Evolutionary conservation across 1,139 yeast genomes (phyloP).

Genomic region (Magnusiomyces suaveolens): DNA sequence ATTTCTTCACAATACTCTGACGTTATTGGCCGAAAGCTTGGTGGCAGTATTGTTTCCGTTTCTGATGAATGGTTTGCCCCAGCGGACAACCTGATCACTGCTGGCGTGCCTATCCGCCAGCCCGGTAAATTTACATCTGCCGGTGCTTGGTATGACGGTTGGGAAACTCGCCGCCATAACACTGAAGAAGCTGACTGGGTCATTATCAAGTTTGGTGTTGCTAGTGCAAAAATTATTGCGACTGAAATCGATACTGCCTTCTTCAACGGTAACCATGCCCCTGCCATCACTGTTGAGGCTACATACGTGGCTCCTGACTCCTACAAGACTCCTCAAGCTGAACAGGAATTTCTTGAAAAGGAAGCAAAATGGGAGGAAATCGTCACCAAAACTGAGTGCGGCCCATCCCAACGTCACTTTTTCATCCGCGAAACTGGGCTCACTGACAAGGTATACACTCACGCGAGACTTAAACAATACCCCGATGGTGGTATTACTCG

Average conservation of each 20-base stretch:
- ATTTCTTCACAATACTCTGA: conserved; percentile 31
- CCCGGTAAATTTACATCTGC: conserved; percentile 68
- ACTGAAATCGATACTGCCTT: conserved; percentile 87
- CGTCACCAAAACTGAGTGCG: conserved; percentile 66
- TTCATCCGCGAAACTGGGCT: conserved; percentile 46
- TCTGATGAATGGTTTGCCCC: conserved; percentile 95
- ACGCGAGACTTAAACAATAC: conserved; percentile 77
- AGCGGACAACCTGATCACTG: conserved; percentile 78
- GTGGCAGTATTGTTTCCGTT: conserved; percentile 57
- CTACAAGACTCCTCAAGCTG: conserved; percentile 8
- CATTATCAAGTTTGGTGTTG: conserved; percentile 69
- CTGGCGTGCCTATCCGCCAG: conserved; percentile 69
- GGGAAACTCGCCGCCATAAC: conserved; percentile 96
- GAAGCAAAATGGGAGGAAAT: conserved; percentile 55
- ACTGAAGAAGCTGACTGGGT: conserved; percentile 79
- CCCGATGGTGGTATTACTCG: conserved; percentile 98
- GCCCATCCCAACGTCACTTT: conserved; percentile 80
- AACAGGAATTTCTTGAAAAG: conserved; percentile 25
- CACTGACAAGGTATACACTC: conserved; percentile 59
- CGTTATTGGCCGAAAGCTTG: conserved; percentile 75
- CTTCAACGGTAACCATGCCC: conserved; percentile 93
- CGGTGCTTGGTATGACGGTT: conserved; percentile 97
- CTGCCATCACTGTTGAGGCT: conserved; percentile 78
- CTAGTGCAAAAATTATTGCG: conserved; percentile 68
- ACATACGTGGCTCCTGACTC: conserved; percentile 25